These are phyloP conservation scores for Prunus kanzakura DNA, from an alignment of 306 rosid genomes.

Conservation along the genomic window DNA sequence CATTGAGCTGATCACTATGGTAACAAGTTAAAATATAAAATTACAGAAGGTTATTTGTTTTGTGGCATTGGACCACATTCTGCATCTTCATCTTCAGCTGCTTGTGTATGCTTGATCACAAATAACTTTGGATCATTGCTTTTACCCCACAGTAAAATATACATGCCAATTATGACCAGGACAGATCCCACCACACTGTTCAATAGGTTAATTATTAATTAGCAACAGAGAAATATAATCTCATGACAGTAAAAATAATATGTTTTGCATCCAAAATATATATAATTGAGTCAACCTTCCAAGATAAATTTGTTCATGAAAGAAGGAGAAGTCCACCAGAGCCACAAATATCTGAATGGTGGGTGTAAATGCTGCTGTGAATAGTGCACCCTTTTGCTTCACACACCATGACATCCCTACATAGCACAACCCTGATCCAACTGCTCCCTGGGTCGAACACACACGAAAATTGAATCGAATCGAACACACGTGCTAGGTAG, in stretches of 20 bases:
- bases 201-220: slow-evolving; percentile 18
- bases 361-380: slow-evolving; percentile 79
- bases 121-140: slow-evolving; percentile 38
- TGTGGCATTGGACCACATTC: slow-evolving; percentile 24
- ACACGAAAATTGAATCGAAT: background rate
- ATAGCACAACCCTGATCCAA: slow-evolving; percentile 88
- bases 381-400: slow-evolving; percentile 77
- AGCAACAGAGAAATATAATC: slow-evolving; percentile 6
- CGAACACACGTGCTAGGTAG: background rate
- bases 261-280: background rate
- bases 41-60: background rate
- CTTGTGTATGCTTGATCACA: slow-evolving; percentile 35
- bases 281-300: slow-evolving; percentile 58
- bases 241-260: background rate
- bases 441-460: slow-evolving; percentile 53
- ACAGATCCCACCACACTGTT: slow-evolving; percentile 73
- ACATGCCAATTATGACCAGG: slow-evolving; percentile 74
- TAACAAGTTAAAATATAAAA: background rate
- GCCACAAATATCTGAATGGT: slow-evolving; percentile 68
- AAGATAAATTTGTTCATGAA: slow-evolving; percentile 68
- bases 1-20: background rate
- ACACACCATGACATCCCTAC: slow-evolving; percentile 97
- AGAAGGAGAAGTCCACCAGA: slow-evolving; percentile 50
- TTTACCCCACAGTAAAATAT: slow-evolving; percentile 80
- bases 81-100: slow-evolving; percentile 35